phyloP scores from a whole-genome alignment of 768 basidiomycete species.

The Pleurotus ostreatus region DNA sequence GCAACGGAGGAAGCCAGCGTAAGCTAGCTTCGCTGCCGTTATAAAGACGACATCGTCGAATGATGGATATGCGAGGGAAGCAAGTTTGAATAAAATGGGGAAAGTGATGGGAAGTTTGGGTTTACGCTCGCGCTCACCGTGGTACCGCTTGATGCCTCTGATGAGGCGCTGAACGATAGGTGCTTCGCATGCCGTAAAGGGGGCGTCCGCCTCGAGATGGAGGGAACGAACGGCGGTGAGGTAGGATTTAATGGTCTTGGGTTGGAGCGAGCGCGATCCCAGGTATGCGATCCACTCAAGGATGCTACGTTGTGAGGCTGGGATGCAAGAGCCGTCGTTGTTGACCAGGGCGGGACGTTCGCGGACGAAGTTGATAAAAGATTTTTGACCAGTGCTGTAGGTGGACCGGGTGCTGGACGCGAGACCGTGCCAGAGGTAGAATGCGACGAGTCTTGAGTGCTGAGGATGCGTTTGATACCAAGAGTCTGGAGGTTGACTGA shows the following conservation, averaged over 20 bases:
- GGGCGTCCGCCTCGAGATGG: conserved; percentile 20
- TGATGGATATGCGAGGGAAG: conserved; percentile 1
- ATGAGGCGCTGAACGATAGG: conserved; percentile 14
- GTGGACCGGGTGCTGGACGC: too few species aligned
- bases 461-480: too few species aligned
- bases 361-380: too few species aligned
- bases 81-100: conserved; percentile 15
- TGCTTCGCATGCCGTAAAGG: conserved; percentile 10
- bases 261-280: conserved; percentile 10
- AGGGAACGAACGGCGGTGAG: conserved; percentile 19
- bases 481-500: too few species aligned
- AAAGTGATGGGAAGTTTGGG: conserved; percentile 20
- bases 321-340: too few species aligned
- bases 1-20: conserved; percentile 5
- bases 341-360: too few species aligned
- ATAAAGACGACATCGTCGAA: conserved; percentile 10
- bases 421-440: too few species aligned
- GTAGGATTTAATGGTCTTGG: conserved; percentile 23
- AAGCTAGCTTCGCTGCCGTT: conserved; percentile 16
- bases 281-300: conserved; percentile 15
- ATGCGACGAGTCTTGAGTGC: too few species aligned
- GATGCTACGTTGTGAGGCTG: too few species aligned
- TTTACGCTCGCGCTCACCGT: conserved; percentile 11
- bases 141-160: conserved; percentile 15
- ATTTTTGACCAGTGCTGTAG: too few species aligned